Base-by-base conservation (phyloP, 2,329 filamentous ascomycete genomes). In the Penicillium hordei region DNA sequence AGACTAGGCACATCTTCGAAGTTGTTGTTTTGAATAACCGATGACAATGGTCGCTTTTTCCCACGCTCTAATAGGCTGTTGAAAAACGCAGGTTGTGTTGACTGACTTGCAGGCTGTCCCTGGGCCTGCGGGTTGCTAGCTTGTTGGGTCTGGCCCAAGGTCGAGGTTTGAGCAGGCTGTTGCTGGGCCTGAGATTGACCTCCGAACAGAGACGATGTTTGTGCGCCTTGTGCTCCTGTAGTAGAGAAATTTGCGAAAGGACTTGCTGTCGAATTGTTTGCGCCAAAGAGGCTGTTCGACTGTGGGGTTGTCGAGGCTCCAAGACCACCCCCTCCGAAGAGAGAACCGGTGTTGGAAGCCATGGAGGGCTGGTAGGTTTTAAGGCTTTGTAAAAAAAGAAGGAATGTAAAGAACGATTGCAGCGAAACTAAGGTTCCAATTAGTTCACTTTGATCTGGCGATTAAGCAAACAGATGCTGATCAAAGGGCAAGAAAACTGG, bases 1-100 rank as follows among this genome's bases (percentile, higher is more conserved):
- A 99, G 82, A 69, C 88, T 90, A 7, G 94, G 93, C 45, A 99
- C 82, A 59, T 97, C 91, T 65, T 89, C 88, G 70, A 89, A 85
- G 55, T 76, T 77, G 55, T 68, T 75, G 48, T 71, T 73, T 49
- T 75, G 75, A 17, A 84, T 84, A 57, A 86, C 82, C 63, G 88
- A 86, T 64, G 87, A 85, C 63, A 88, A 83, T 52, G 86, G 84
- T 61, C 91, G 86, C 73, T 87, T 88, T 70, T 82, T 85, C 36
- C 84, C 83, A 58, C 85, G 81, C 68, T 88, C 86, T 23, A 88
- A 73, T 36, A 88, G 70, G 62, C 84, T 85, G 65, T 87, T 86
- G 68, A 88, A 88, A 65, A 86, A 87, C 0, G 84, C 84, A 29
- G 84, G 83, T 64, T 83, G 80, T 5, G 78, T 74, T 31, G 70